A percentile compares a stretch with the other conserved stretches of the same genome.
phyloP scores from a whole-genome alignment of 2,329 filamentous ascomycete species.

The Chrysoporthe austroafricana region DNA sequence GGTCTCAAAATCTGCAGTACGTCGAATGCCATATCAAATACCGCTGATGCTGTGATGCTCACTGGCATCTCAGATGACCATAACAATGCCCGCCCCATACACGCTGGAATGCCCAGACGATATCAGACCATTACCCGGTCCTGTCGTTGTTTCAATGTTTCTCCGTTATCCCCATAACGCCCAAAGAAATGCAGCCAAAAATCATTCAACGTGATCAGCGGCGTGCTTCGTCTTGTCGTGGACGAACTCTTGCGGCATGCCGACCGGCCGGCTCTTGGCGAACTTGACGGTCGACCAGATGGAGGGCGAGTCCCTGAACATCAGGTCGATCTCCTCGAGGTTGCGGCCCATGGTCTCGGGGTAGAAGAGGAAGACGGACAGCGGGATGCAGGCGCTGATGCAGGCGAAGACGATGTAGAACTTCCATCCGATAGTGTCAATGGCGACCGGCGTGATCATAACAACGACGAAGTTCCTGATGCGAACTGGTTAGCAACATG shows the following conservation, averaged over 20 bases:
- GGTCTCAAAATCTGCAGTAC: conserved; percentile 7
- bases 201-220: conserved; percentile 18
- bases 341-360: conserved; percentile 56
- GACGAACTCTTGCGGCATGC: conserved; percentile 28
- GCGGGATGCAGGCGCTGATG: conserved; percentile 49
- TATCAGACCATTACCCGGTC: not conserved
- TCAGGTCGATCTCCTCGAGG: conserved; percentile 50
- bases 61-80: conserved; percentile 4
- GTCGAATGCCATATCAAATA: conserved; percentile 10
- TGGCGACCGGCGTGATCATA: conserved; percentile 50
- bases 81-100: not conserved
- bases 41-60: conserved; percentile 4
- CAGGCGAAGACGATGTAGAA: conserved; percentile 56
- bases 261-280: conserved; percentile 39
- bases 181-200: not conserved
- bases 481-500: not conserved
- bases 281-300: conserved; percentile 42
- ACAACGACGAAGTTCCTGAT: conserved; percentile 48
- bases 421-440: conserved; percentile 54
- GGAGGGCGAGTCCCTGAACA: conserved; percentile 47
- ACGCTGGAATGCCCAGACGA: no score
- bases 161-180: not conserved
- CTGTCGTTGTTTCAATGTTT: not conserved
- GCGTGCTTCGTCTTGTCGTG: conserved; percentile 24
- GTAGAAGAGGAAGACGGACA: conserved; percentile 49